Base-by-base conservation (phyloP, 2,329 filamentous ascomycete genomes). In the Colletotrichum tabaci region DNA sequence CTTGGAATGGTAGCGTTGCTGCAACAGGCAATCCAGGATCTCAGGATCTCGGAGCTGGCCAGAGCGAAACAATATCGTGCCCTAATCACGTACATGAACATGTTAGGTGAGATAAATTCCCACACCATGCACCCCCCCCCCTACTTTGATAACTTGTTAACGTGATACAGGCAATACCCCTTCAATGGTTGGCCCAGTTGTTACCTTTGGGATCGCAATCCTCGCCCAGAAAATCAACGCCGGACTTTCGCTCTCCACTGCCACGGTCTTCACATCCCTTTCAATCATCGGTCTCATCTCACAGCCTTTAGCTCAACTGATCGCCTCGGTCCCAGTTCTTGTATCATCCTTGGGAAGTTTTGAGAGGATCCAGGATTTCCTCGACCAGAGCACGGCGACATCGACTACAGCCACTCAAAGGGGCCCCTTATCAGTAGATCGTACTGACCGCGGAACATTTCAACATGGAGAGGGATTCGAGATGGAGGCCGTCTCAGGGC, bases 271-370 rank as follows among this genome's bases (percentile, higher is more conserved):
- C 61, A 77, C 76, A 0, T 76, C 77, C 1, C 65, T 78, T 2
- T 72, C 75, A 15, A 76, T 78, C 21, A 77, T 78, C 18, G 65
- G 50, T 1, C 50, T 78, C 10, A 74, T 78, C 15, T 58, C 73
- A 3, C 69, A 44, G 13, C 77, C 77, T 2, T 23, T 78, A 9
- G 68, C 74, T 3, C 65, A 71, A 0, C 67, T 78, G 4, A 65
- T 78, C 40, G 71, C 61, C 1, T 63, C 76, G 3, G 72, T 78
- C 1, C 76, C 77, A 2, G 63, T 60, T 4, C 73, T 78, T 6
- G 52, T 76, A 21, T 72, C 74, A 21, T 78, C 74, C 8, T 44
- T 77, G 9, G 76, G 73, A 12, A 74, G 73, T 30, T 78, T 79
- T 53, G 72, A 75, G 49, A 72, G 76, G 21, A 73, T 79, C 8